phyloP scores from a whole-genome alignment of 768 basidiomycete species.

The Leccinum disarticulatum region DNA sequence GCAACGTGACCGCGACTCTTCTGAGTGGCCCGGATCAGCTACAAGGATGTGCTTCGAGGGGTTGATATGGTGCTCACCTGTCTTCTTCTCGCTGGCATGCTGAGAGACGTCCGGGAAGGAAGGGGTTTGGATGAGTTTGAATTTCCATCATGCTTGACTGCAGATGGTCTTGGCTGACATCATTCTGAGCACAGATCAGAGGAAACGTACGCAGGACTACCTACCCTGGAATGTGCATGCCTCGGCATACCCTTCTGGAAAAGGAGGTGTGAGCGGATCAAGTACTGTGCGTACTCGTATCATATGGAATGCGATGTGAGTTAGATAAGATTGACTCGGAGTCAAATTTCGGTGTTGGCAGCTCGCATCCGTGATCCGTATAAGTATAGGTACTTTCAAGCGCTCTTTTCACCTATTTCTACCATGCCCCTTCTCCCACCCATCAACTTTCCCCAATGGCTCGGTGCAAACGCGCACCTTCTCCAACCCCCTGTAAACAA shows the following conservation, averaged over 20 bases:
- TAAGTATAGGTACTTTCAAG: background rate
- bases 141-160: background rate
- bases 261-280: background rate
- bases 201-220: background rate
- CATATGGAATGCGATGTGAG: background rate
- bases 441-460: constrained; percentile 89
- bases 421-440: constrained; percentile 76
- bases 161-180: constrained; percentile 7
- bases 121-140: background rate
- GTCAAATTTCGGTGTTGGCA: too few species aligned
- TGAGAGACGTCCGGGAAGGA: background rate
- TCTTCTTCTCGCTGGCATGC: background rate
- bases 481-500: constrained; percentile 94
- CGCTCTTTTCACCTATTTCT: background rate
- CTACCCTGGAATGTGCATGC: background rate
- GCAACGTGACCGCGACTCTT: background rate
- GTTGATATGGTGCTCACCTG: background rate
- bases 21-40: background rate
- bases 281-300: background rate
- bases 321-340: background rate
- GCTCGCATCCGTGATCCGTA: background rate
- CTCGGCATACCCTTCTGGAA: background rate
- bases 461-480: constrained; percentile 73
- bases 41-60: background rate
- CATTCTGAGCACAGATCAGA: background rate